Evolutionary conservation across 129 eudicot species (phyloP), one percentile per base, ranked within the genome.

Genomic region (Pseudognaphalium luteoalbum): DNA sequence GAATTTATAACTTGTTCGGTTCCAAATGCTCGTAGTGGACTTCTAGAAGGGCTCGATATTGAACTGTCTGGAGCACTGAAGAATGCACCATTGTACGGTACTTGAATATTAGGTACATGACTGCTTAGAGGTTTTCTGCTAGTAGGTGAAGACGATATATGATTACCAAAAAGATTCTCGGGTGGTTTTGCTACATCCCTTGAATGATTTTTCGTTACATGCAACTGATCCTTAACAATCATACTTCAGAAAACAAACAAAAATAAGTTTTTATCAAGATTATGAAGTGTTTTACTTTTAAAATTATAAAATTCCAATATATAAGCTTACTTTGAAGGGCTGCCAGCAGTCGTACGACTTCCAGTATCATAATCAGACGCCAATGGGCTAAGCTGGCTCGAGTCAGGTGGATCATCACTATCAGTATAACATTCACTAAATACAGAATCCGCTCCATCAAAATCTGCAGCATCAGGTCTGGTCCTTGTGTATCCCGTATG

Each of bases 31-130:
- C 97, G 88, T 76, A 91, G 73, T 11, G 99, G 97, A 74, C 99
- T 94, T 85, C 99, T 94, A 58, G 99, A 94, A 61, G 99, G 99
- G 76, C 99, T 94, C 32, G 97, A 94, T 84, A 91, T 76, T 28
- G 99, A 94, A 86, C 96, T 89, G 76, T 91, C 97, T 57, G 97
- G 97, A 47, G 99, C 97, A 89, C 97, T 94, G 76, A 77, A 86
- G 75, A 88, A 74, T 32, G 91, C 91, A 81, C 93, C 88, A 75
- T 84, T 84, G 28, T 66, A 81, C 1, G 97, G 93, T 34, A 85
- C 88, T 72, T 88, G 96, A 68, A 87, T 82, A 83, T 80, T 89
- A 15, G 93, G 85, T 67, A 94, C 87, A 42, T 88, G 93, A 75
- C 84, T 85, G 79, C 85, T 70, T 59, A 87, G 71, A 60, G 86